Conservation (phyloP, 2,329 filamentous ascomycete species). For the Myriosclerotinia scirpicola region DNA sequence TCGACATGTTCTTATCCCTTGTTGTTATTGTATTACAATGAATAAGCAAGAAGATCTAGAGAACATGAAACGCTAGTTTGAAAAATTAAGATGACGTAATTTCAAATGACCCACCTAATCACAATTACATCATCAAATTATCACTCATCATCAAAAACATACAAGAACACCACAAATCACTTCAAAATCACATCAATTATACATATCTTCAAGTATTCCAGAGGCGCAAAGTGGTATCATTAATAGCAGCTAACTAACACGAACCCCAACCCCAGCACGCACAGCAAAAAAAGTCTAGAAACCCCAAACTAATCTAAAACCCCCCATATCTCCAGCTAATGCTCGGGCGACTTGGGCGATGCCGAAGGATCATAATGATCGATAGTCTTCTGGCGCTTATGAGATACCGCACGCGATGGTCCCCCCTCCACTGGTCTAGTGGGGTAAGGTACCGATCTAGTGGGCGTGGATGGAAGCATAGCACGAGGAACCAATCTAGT, state of each 20-base stretch:
- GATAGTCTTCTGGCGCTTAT: neutral
- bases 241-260: neutral
- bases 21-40: neutral
- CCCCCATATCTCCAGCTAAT: neutral
- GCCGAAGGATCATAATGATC: constrained; percentile 1
- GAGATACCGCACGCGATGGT: neutral
- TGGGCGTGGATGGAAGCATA: neutral
- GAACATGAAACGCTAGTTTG: too few relatives aligned
- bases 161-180: too few relatives aligned
- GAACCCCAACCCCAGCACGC: neutral
- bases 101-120: neutral
- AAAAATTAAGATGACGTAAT: neutral
- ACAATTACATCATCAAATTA: neutral
- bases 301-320: neutral
- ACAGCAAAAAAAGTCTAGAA: neutral
- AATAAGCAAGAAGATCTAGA: neutral
- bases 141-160: neutral
- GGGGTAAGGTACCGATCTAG: neutral
- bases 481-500: neutral
- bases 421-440: neutral
- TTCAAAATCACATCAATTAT: neutral
- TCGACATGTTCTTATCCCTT: neutral
- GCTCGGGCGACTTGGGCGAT: neutral
- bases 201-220: neutral
- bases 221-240: neutral